These are phyloP conservation scores for Sonneratia caseolaris DNA, from an alignment of 345 rosid genomes.

Conservation along the genomic window DNA sequence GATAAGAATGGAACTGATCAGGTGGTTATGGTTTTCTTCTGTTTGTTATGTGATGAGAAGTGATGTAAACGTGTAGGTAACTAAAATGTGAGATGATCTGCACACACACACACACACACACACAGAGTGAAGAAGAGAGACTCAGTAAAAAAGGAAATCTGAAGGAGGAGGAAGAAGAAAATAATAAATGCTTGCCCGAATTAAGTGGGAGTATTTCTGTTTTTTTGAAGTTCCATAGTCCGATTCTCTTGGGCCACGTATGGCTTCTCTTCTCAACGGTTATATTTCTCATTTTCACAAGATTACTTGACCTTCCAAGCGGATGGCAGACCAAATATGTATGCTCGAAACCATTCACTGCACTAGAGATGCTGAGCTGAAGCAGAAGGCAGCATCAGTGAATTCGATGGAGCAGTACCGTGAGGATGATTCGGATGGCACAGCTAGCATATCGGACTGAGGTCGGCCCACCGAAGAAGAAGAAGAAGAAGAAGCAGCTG, in stretches of 20 bases:
- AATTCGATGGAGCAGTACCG: no score
- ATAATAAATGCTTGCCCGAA: neutral
- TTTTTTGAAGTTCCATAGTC: neutral
- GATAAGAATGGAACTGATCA: neutral
- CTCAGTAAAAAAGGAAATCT: neutral
- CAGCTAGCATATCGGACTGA: no score
- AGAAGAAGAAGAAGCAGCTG: no score
- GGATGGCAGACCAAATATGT: neutral
- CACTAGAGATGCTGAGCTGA: no score
- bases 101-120: neutral
- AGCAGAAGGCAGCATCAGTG: no score
- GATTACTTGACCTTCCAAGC: no score
- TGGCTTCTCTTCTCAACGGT: neutral
- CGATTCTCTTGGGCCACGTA: neutral
- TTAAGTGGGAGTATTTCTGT: neutral
- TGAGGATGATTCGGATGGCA: no score
- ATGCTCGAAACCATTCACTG: no score
- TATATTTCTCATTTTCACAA: neutral
- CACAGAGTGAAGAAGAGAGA: neutral
- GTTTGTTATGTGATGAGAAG: neutral
- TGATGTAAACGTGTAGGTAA: neutral
- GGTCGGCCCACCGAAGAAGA: no score
- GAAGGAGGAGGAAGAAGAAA: neutral
- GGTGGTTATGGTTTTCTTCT: neutral
- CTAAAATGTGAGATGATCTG: neutral